Percentiles rank a stretch among this genome's conserved stretches.
These are phyloP conservation scores for Pseudogymnoascus sp. DNA, from an alignment of 2,329 filamentous ascomycete species.

Conservation along the genomic window DNA sequence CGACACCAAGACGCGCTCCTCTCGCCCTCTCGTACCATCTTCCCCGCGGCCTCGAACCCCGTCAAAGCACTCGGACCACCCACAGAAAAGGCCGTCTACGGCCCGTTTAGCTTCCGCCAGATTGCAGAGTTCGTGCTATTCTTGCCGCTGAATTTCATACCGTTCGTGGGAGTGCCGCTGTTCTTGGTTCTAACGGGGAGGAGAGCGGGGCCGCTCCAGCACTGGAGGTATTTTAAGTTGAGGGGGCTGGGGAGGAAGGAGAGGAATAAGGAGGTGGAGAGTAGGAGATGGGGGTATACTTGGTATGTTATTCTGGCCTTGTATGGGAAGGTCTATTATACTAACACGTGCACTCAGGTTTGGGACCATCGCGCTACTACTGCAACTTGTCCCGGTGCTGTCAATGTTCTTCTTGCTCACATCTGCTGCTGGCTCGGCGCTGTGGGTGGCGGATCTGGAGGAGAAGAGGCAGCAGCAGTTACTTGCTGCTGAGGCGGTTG, in stretches of 20 bases:
- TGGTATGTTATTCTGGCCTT: constrained; percentile 44
- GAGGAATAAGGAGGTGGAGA: constrained; percentile 59
- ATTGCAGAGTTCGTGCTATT: constrained; percentile 75
- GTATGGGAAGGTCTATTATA: background rate
- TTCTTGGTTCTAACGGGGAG: constrained; percentile 87
- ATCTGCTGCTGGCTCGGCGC: constrained; percentile 71
- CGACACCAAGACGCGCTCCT: constrained; percentile 55
- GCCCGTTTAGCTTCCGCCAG: constrained; percentile 85
- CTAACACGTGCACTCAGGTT: constrained; percentile 45
- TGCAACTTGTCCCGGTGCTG: constrained; percentile 81
- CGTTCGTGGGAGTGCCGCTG: constrained; percentile 70
- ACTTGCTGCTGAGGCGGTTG: background rate
- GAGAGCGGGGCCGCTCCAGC: constrained; percentile 77
- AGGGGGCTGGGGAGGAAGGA: constrained; percentile 67
- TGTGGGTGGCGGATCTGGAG: constrained; percentile 81
- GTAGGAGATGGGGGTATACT: constrained; percentile 71
- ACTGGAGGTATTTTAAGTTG: constrained; percentile 85
- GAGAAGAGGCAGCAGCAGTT: constrained; percentile 28
- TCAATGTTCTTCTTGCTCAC: constrained; percentile 95
- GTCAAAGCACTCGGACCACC: constrained; percentile 79
- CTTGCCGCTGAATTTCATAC: constrained; percentile 80
- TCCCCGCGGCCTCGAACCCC: constrained; percentile 60
- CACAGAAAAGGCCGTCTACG: constrained; percentile 67
- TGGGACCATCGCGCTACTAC: constrained; percentile 71
- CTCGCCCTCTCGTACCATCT: constrained; percentile 56